Percentiles rank a stretch among this genome's conserved stretches.
phyloP scores from a whole-genome alignment of 163 green algal species.

The Chlorella variabilis region DNA sequence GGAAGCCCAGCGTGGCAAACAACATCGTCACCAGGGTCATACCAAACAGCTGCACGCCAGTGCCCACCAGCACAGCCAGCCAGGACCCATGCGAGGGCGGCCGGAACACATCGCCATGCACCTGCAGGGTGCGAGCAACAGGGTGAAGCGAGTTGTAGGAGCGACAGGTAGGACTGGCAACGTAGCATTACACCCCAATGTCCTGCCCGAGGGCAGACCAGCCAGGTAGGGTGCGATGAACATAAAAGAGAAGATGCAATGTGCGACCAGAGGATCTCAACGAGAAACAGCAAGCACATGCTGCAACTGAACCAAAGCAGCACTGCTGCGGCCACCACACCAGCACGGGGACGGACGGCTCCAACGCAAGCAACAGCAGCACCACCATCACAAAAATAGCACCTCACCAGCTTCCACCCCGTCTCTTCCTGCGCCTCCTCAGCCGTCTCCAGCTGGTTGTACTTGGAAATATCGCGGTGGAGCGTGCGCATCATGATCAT shows the following conservation, averaged over 20 bases:
- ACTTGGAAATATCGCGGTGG: slow-evolving; percentile 96
- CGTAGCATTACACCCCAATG: not conserved
- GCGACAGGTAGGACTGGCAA: too few relatives aligned
- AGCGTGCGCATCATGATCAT: slow-evolving; percentile 98
- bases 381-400: too few relatives aligned
- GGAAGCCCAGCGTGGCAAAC: slow-evolving; percentile 97
- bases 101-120: slow-evolving; percentile 97
- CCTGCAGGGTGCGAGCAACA: slow-evolving; percentile 61
- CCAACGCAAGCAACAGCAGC: too few relatives aligned
- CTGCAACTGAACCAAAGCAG: too few relatives aligned
- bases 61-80: slow-evolving; percentile 91
- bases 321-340: too few relatives aligned
- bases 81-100: slow-evolving; percentile 71
- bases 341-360: too few relatives aligned
- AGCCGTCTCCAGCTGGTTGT: slow-evolving; percentile 97
- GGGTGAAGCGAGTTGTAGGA: too few relatives aligned
- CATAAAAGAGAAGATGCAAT: too few relatives aligned
- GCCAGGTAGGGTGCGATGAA: too few relatives aligned
- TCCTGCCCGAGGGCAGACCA: too few relatives aligned
- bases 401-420: slow-evolving; percentile 96
- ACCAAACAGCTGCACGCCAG: slow-evolving; percentile 92
- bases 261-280: slow-evolving; percentile 8
- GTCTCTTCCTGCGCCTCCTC: slow-evolving; percentile 89
- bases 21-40: slow-evolving; percentile 94
- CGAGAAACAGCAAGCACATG: not conserved